Evolutionary conservation across 164 flowering plant species (phyloP), one percentile per base, ranked within the genome.

Genomic region (Tetracentron sinense): DNA sequence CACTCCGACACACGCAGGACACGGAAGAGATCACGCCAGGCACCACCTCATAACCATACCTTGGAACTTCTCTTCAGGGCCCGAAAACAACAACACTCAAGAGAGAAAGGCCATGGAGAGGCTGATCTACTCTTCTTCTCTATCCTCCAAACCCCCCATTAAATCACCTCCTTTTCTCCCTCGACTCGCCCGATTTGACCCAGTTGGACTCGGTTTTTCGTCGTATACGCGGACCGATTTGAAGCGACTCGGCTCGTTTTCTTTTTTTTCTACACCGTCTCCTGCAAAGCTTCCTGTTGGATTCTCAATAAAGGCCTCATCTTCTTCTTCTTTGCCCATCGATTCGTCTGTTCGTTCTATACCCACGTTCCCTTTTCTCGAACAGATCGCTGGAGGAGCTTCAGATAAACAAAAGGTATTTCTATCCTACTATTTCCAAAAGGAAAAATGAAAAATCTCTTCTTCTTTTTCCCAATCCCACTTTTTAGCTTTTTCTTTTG

Each of bases 121-220:
- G 83, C 87, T 88, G 67, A 81, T 88, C 31, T 61, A 69, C 47
- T 79, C 88, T 10, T 78, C 86, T 59, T 65, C 87, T 1, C 60
- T 78, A 60, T 55, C 83, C 56, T 66, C 72, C 21, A 80, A 70
- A 58, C 23, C 63, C 64, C 71, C 46, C 54, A 69, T 69, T 4
- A 77, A 74, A 30, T 47, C 74, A 33, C 57, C 54, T 15, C 66
- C 75, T 38, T 69, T 66, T 51, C 74, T 71, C 28, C 78, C 78
- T 28, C 79, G 76, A 28, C 59, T 78, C 61, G 67, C 42, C 53
- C 77, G 72, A 4, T 7, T 77, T 47, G 68, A 69, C 60, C 57
- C 79, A 30, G 57, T 53, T 5, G 75, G 57, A 65, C 74, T 75
- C 64, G 30, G 22, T 6, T 68, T 69, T 28, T 50, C 69, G 22